Evolutionary conservation across 2,329 filamentous ascomycete species (phyloP).

Genomic region (Paracoccidioides lutzii): DNA sequence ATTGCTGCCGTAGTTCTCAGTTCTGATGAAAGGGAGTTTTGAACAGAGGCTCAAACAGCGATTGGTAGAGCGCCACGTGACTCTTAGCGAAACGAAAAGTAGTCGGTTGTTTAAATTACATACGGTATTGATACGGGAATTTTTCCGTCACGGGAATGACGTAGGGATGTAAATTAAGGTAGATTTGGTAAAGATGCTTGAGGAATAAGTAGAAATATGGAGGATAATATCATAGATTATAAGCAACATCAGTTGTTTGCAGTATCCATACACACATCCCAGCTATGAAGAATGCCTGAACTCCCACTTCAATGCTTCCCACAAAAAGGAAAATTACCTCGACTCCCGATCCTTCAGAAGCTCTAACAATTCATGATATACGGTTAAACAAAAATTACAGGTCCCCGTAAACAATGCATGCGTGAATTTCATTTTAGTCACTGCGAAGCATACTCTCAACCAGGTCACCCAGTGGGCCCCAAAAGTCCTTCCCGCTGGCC

Average conservation of each 20-base stretch:
- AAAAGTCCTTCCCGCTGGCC: constrained; percentile 90
- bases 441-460: constrained; percentile 97
- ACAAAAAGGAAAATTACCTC: not conserved
- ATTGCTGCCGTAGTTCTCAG: constrained; percentile 2
- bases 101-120: not conserved
- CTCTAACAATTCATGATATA: not conserved
- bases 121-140: not conserved
- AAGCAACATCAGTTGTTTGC: not conserved
- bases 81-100: not conserved
- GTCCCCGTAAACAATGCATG: not conserved
- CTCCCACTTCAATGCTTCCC: not conserved
- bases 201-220: not conserved
- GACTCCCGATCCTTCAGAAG: not conserved
- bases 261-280: not conserved
- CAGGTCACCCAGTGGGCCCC: constrained; percentile 86
- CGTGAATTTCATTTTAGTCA: constrained; percentile 44
- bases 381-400: not conserved
- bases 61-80: not conserved
- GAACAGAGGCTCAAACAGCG: not conserved
- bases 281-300: not conserved
- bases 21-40: not conserved
- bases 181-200: not conserved
- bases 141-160: not conserved
- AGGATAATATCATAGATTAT: not conserved
- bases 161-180: not conserved